Evolutionary conservation across 106 monocot genomes (phyloP).

Genomic region (Amphibolis antarctica): DNA sequence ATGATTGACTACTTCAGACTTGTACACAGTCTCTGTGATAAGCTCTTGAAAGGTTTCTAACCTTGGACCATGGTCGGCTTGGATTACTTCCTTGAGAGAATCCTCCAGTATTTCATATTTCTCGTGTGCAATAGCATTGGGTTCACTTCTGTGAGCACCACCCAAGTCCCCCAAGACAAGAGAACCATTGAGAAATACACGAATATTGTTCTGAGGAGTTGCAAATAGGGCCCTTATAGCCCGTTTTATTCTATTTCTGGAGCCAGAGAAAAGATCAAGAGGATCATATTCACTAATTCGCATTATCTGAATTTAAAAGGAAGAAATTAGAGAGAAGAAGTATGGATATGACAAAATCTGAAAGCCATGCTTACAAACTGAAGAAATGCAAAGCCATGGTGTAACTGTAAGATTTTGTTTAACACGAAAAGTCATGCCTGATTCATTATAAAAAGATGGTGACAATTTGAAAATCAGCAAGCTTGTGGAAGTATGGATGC

Average conservation of each 20-base stretch:
- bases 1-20: slow-evolving; percentile 35
- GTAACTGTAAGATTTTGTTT: too few relatives aligned
- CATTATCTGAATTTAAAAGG: slow-evolving; percentile 38
- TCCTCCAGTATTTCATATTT: slow-evolving; percentile 19
- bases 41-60: slow-evolving; percentile 47
- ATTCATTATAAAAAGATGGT: too few relatives aligned
- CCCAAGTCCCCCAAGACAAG: slow-evolving; percentile 66
- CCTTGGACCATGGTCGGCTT: slow-evolving; percentile 21
- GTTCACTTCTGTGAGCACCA: slow-evolving; percentile 22
- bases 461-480: too few relatives aligned
- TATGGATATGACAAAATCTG: neutral
- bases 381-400: neutral
- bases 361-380: neutral
- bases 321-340: slow-evolving; percentile 1
- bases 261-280: slow-evolving; percentile 83
- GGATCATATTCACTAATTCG: slow-evolving; percentile 72
- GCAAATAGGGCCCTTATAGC: slow-evolving; percentile 54
- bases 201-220: slow-evolving; percentile 73
- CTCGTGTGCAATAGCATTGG: slow-evolving; percentile 12
- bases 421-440: too few relatives aligned
- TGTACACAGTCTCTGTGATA: slow-evolving; percentile 42
- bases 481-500: too few relatives aligned
- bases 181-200: slow-evolving; percentile 65
- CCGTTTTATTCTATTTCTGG: slow-evolving; percentile 46
- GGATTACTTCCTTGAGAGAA: slow-evolving; percentile 17